Conservation (phyloP, 2,329 filamentous ascomycete genomes). For the Colletotrichum lindemuthianum region DNA sequence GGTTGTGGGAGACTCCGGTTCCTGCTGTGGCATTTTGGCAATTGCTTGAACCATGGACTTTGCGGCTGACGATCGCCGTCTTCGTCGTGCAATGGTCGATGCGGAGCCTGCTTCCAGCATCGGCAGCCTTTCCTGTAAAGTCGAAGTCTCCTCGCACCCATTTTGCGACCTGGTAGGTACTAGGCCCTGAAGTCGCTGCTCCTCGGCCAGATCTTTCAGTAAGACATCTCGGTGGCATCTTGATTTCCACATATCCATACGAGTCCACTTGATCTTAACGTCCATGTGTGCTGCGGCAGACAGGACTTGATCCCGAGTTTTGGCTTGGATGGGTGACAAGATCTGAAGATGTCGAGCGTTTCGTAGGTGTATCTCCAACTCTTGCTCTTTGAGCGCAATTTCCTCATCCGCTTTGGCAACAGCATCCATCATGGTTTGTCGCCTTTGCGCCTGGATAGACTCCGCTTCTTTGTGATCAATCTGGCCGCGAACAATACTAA, state of each 20-base stretch:
- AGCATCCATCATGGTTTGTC: constrained; percentile 83
- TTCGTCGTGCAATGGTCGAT: constrained; percentile 19
- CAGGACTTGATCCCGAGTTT: constrained; percentile 87
- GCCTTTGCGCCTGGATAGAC: constrained; percentile 84
- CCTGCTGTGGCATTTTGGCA: constrained; percentile 38
- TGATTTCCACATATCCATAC: constrained; percentile 91
- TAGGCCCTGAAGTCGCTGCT: constrained; percentile 22
- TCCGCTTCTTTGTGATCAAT: constrained; percentile 86
- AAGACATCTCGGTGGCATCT: constrained; percentile 93
- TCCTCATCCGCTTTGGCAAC: constrained; percentile 86
- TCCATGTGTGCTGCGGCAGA: constrained; percentile 84
- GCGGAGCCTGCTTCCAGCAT: constrained; percentile 22
- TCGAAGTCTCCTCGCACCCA: constrained; percentile 26
- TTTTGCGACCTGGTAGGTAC: constrained; percentile 15
- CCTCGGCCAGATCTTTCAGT: constrained; percentile 85
- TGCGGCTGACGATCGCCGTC: constrained; percentile 31
- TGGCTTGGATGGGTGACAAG: constrained; percentile 89
- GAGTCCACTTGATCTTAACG: constrained; percentile 91
- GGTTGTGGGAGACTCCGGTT: constrained; percentile 50
- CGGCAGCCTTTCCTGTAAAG: constrained; percentile 22
- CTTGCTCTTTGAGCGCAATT: constrained; percentile 76
- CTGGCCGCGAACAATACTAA: constrained; percentile 76
- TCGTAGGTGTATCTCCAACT: constrained; percentile 83
- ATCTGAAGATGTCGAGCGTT: constrained; percentile 92
- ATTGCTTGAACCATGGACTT: constrained; percentile 25